phyloP scores from a whole-genome alignment of 148 eudicot genomes.

The Bassia scoparia region DNA sequence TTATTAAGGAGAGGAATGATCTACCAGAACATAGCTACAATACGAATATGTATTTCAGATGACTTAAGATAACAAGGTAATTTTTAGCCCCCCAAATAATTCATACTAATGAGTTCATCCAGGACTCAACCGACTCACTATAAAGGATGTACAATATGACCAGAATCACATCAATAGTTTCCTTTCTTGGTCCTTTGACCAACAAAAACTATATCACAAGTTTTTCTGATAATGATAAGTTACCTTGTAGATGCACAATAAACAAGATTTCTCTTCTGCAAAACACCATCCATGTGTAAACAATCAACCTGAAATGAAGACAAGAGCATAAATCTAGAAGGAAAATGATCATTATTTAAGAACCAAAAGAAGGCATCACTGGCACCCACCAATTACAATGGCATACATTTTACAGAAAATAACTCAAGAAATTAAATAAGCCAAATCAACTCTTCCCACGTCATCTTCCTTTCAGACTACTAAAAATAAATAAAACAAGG shows the following conservation, averaged over 20 bases:
- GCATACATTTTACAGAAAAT: background rate
- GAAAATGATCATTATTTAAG: background rate
- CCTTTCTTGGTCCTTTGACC: background rate
- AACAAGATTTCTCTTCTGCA: constrained; percentile 89
- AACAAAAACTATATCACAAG: background rate
- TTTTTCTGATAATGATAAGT: constrained; percentile 16
- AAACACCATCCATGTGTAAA: constrained; percentile 93
- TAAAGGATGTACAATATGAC: background rate
- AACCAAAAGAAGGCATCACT: background rate
- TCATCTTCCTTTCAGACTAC: background rate
- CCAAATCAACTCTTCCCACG: background rate
- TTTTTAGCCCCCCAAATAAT: background rate
- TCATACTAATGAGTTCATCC: too few species aligned
- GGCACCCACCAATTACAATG: background rate
- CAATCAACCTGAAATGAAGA: constrained; percentile 75
- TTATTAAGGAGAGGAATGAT: background rate
- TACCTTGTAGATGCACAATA: constrained; percentile 99
- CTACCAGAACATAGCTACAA: background rate
- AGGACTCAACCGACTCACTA: too few species aligned
- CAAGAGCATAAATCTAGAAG: too few species aligned
- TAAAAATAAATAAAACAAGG: background rate
- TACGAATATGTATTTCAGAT: background rate
- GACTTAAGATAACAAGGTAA: background rate
- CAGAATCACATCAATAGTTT: background rate
- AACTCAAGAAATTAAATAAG: background rate